These are phyloP conservation scores for Coprinellus aureogranulatus DNA, from an alignment of 768 basidiomycete species.

Conservation along the genomic window DNA sequence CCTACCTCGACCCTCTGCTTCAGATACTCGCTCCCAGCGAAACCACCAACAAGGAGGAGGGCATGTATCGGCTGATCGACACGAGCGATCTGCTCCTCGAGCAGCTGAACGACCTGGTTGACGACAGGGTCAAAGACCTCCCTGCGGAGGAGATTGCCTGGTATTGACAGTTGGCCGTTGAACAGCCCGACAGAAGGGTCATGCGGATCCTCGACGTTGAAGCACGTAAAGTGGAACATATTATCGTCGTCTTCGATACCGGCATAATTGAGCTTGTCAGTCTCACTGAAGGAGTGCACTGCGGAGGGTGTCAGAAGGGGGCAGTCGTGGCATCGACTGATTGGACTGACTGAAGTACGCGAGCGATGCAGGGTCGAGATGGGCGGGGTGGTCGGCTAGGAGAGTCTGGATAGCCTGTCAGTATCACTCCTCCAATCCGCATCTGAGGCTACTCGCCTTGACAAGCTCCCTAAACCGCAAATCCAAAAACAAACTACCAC, in stretches of 20 bases:
- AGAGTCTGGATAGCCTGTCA: conserved; percentile 36
- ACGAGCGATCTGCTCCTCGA: conserved; percentile 70
- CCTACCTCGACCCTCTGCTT: conserved; percentile 74
- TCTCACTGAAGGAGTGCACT: conserved; percentile 86
- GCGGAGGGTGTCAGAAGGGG: conserved; percentile 5
- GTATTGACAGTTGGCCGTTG: conserved; percentile 82
- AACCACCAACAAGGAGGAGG: conserved; percentile 85
- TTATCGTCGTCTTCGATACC: conserved; percentile 76
- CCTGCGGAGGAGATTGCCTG: conserved; percentile 71
- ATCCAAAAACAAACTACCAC: conserved; percentile 85
- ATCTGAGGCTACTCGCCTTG: conserved; percentile 35
- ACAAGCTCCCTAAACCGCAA: conserved; percentile 82
- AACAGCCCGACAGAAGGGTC: conserved; percentile 77
- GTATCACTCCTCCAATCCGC: background rate
- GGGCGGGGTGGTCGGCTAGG: conserved; percentile 78
- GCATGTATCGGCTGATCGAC: conserved; percentile 76
- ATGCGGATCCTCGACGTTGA: conserved; percentile 81
- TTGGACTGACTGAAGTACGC: conserved; percentile 66
- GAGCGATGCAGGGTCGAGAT: conserved; percentile 76
- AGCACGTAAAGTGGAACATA: conserved; percentile 87
- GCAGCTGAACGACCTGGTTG: conserved; percentile 73
- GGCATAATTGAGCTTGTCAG: conserved; percentile 76
- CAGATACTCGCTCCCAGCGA: conserved; percentile 82
- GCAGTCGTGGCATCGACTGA: conserved; percentile 1
- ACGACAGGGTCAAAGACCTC: conserved; percentile 93